Evolutionary conservation across 192 early-diverging fungal genomes (phyloP).

Genomic region (Martensiomyces pterosporus): DNA sequence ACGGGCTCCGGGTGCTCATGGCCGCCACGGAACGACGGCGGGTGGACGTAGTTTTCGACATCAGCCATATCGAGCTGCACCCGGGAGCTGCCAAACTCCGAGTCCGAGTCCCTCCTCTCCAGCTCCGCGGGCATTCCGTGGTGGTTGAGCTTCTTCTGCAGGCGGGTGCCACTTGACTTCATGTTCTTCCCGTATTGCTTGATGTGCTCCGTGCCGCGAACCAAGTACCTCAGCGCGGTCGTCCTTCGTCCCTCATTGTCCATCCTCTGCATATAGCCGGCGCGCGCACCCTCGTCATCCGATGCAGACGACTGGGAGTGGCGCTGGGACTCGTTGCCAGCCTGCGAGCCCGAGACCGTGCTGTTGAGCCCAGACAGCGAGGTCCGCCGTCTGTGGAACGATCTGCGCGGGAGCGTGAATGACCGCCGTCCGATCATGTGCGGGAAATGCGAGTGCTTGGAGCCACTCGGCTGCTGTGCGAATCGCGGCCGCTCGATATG

Average conservation of each 20-base stretch:
- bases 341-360: conserved; percentile 14
- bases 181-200: conserved; percentile 26
- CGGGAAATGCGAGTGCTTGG: not conserved
- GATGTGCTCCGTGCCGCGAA: conserved; percentile 50
- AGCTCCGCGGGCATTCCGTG: conserved; percentile 6
- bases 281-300: not conserved
- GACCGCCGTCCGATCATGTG: conserved; percentile 21
- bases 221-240: conserved; percentile 37
- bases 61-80: conserved; percentile 43
- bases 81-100: conserved; percentile 24
- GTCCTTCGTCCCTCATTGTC: conserved; percentile 27
- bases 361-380: conserved; percentile 36
- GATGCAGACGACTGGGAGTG: not conserved
- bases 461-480: not conserved
- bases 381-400: conserved; percentile 16
- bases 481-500: conserved; percentile 9
- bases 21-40: conserved; percentile 8
- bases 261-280: conserved; percentile 15
- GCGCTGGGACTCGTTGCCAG: conserved; percentile 1
- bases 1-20: conserved; percentile 6
- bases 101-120: conserved; percentile 42
- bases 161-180: not conserved
- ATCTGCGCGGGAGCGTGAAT: conserved; percentile 19
- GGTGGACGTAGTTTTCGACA: conserved; percentile 49
- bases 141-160: conserved; percentile 31